A percentile compares a stretch with the other conserved stretches of the same genome.
phyloP scores from a whole-genome alignment of 139 green algal species.

The Chlorokybus atmophyticus region DNA sequence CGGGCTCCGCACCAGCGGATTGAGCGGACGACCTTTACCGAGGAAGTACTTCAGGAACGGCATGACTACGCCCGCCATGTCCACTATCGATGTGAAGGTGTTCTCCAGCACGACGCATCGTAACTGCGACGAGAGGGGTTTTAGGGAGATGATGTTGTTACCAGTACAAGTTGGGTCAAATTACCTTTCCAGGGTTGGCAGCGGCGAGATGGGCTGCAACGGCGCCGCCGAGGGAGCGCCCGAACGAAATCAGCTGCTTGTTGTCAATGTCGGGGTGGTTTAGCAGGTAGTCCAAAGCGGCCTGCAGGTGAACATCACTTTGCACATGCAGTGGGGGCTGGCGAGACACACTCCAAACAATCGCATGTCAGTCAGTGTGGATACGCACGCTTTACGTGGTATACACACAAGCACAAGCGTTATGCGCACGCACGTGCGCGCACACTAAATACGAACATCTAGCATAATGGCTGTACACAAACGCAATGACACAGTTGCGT shows the following conservation, averaged over 20 bases:
- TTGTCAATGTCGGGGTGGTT: constrained; percentile 19
- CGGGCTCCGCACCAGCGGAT: constrained; percentile 76
- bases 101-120: constrained; percentile 31
- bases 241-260: constrained; percentile 27
- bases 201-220: constrained; percentile 19
- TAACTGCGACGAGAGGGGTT: constrained; percentile 11
- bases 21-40: constrained; percentile 38
- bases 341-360: too few species aligned
- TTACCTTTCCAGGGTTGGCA: constrained; percentile 24
- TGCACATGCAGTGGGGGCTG: too few species aligned
- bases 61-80: constrained; percentile 33
- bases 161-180: not conserved
- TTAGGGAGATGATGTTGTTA: not conserved
- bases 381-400: too few species aligned
- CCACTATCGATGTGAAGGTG: constrained; percentile 38
- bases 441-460: too few species aligned
- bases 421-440: too few species aligned
- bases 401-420: too few species aligned
- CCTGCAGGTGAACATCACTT: too few species aligned
- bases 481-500: too few species aligned
- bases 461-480: too few species aligned
- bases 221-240: constrained; percentile 28
- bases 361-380: too few species aligned
- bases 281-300: constrained; percentile 24
- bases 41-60: constrained; percentile 26